Evolutionary conservation across 140 eudicot genomes (phyloP).

Genomic region (Flaveria floridana): DNA sequence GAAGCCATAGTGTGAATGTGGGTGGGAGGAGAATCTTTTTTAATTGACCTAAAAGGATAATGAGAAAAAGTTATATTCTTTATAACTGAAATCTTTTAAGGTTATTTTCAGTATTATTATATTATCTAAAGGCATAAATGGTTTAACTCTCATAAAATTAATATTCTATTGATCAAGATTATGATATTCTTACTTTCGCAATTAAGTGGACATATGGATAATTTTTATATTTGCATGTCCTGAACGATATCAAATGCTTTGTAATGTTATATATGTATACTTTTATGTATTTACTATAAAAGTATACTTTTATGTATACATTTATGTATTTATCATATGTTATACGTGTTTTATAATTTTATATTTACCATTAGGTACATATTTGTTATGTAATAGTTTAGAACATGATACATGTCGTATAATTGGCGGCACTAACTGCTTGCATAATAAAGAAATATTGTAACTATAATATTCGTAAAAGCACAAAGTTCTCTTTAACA

Average conservation of each 20-base stretch:
- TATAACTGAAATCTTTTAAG: background rate
- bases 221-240: background rate
- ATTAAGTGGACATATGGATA: background rate
- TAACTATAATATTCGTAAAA: background rate
- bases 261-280: background rate
- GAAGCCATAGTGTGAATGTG: conserved; percentile 30
- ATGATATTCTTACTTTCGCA: background rate
- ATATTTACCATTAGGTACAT: too few relatives aligned
- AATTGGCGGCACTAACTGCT: conserved; percentile 18
- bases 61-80: background rate
- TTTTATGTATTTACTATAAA: background rate
- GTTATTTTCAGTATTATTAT: background rate
- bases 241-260: background rate
- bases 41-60: conserved; percentile 21
- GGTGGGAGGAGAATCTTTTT: conserved; percentile 37
- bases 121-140: background rate
- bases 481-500: background rate
- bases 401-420: conserved; percentile 24
- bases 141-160: background rate
- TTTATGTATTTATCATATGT: too few relatives aligned
- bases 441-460: conserved; percentile 17
- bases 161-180: background rate
- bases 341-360: too few relatives aligned
- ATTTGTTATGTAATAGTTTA: background rate
- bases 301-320: too few relatives aligned